phyloP scores from a whole-genome alignment of 2,329 filamentous ascomycete species.

The Cytospora piceicola region DNA sequence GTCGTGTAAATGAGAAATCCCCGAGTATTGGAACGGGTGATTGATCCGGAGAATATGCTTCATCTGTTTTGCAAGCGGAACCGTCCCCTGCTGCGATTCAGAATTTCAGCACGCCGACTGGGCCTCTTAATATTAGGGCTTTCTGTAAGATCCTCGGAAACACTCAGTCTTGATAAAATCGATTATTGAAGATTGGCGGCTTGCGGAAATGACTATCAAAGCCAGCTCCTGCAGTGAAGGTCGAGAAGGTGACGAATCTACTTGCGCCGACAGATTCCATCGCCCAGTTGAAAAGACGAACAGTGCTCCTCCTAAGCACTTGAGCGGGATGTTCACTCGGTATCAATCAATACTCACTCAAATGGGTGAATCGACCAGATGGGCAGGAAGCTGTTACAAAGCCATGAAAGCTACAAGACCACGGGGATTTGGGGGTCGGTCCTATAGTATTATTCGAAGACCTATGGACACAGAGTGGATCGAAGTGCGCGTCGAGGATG shows the following conservation, averaged over 20 bases:
- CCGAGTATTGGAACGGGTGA: too few relatives aligned
- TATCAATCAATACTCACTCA: too few relatives aligned
- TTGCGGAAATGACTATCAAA: background rate
- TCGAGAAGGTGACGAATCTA: too few relatives aligned
- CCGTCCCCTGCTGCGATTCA: too few relatives aligned
- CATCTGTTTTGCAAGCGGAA: too few relatives aligned
- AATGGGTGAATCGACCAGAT: too few relatives aligned
- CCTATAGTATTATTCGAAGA: background rate
- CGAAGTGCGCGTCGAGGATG: background rate
- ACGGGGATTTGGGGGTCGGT: background rate
- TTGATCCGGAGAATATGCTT: too few relatives aligned
- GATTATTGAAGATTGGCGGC: background rate
- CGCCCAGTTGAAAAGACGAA: too few relatives aligned
- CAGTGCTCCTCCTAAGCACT: too few relatives aligned
- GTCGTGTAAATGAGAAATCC: too few relatives aligned
- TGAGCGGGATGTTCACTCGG: too few relatives aligned
- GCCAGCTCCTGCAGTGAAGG: background rate
- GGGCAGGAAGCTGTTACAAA: background rate
- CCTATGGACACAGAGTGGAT: background rate
- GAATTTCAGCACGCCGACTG: background rate
- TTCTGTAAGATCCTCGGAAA: background rate
- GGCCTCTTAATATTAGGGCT: background rate
- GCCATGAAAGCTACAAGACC: background rate
- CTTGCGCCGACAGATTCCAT: too few relatives aligned
- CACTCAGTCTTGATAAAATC: background rate